These are phyloP conservation scores for Plantago ovata DNA, from an alignment of 257 asterid species.

Conservation along the genomic window DNA sequence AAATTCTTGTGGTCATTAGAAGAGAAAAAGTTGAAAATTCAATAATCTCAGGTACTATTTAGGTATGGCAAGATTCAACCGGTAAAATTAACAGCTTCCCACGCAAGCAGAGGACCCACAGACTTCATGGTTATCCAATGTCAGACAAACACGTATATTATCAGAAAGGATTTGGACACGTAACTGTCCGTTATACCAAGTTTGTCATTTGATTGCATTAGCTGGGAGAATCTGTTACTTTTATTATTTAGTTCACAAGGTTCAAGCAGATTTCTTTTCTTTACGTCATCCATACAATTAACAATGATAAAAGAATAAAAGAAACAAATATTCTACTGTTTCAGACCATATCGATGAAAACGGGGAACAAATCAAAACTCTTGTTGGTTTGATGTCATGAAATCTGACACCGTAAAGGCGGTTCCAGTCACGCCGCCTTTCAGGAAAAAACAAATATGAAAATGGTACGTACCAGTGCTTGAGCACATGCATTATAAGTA, in stretches of 20 bases:
- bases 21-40: slow-evolving; percentile 5
- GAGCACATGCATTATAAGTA: slow-evolving; percentile 12
- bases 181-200: slow-evolving; percentile 1
- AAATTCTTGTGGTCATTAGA: slow-evolving; percentile 1
- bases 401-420: not conserved
- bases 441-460: slow-evolving; percentile 7
- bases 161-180: not conserved
- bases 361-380: slow-evolving; percentile 9
- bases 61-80: not conserved
- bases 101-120: slow-evolving; percentile 18
- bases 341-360: not conserved
- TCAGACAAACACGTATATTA: slow-evolving; percentile 13
- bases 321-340: slow-evolving; percentile 3
- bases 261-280: slow-evolving; percentile 8
- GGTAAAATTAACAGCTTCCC: not conserved
- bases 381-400: not conserved
- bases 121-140: slow-evolving; percentile 3
- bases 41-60: not conserved
- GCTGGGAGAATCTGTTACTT: slow-evolving; percentile 2
- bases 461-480: not conserved
- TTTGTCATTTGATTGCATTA: slow-evolving; percentile 12
- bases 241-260: not conserved
- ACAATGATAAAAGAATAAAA: not conserved
- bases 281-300: not conserved
- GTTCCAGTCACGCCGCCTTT: not conserved